Evolutionary conservation across 192 early-diverging fungal genomes (phyloP).

Genomic region (Coemansia sp.): DNA sequence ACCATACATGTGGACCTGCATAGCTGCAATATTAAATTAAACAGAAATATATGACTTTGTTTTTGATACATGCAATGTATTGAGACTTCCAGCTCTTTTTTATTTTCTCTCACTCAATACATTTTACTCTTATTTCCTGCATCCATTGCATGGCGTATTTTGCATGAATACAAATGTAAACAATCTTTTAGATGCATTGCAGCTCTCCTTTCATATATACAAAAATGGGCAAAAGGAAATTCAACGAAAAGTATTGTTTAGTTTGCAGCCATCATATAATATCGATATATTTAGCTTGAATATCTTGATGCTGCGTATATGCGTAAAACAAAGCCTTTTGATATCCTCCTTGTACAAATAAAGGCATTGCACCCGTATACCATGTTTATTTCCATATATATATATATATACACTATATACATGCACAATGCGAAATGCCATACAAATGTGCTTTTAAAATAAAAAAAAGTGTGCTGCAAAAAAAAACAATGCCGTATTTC

Average conservation of each 20-base stretch:
- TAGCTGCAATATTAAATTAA: constrained; percentile 3
- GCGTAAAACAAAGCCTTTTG: not conserved
- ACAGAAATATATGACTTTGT: constrained; percentile 1
- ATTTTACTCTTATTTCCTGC: not conserved
- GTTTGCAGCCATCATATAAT: not conserved
- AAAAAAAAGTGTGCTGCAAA: too few relatives aligned
- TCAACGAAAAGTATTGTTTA: not conserved
- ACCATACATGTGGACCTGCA: not conserved
- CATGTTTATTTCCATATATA: not conserved
- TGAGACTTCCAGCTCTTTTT: not conserved
- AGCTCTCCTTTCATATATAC: not conserved
- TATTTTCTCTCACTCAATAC: not conserved
- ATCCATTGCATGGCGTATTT: too few relatives aligned
- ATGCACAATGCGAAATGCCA: not conserved
- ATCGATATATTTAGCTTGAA: not conserved
- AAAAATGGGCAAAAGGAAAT: not conserved
- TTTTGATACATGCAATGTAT: not conserved
- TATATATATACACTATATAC: not conserved
- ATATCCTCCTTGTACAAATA: too few relatives aligned
- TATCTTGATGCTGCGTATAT: not conserved
- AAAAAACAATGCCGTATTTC: too few relatives aligned
- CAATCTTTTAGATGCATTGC: constrained; percentile 5
- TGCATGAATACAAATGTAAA: constrained; percentile 3
- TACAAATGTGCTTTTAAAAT: not conserved
- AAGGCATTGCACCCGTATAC: not conserved